These are phyloP conservation scores for Centrapalus pauciflorus DNA, from an alignment of 129 eudicot species.

Conservation along the genomic window DNA sequence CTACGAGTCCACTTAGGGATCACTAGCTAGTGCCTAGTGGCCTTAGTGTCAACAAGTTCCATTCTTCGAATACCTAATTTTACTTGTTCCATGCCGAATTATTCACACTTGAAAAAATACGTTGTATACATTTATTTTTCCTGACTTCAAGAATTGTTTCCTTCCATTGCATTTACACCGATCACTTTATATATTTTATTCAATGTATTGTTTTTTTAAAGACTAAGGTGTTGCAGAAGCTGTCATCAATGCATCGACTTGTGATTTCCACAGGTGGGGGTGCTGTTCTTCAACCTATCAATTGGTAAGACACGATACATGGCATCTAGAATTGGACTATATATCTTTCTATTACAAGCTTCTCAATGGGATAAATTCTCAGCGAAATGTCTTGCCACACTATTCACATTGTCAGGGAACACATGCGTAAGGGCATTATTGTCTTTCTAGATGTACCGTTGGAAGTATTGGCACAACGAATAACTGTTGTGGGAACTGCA, in stretches of 20 bases:
- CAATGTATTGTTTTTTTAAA: slow-evolving; percentile 2
- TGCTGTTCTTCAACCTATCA: slow-evolving; percentile 64
- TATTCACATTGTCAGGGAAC: slow-evolving; percentile 36
- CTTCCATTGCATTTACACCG: not conserved
- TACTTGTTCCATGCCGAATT: no score
- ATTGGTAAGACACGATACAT: no score
- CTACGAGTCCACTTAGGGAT: no score
- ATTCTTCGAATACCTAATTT: no score
- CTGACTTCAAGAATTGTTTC: no score
- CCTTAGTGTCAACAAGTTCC: no score
- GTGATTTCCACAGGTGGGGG: slow-evolving; percentile 83
- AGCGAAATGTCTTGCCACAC: not conserved
- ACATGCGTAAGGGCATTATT: slow-evolving; percentile 61
- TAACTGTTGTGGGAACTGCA: slow-evolving; percentile 51
- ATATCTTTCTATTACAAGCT: not conserved
- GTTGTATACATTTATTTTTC: no score
- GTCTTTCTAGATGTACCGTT: slow-evolving; percentile 72
- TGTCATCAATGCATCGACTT: slow-evolving; percentile 36
- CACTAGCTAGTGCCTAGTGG: no score
- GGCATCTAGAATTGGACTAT: not conserved
- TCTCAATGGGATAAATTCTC: no score
- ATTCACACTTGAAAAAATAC: not conserved
- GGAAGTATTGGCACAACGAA: slow-evolving; percentile 61
- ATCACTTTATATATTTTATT: not conserved
- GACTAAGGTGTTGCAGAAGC: slow-evolving; percentile 52